A percentile compares a stretch with the other conserved stretches of the same genome.
These are phyloP conservation scores for Epithele typhae DNA, from an alignment of 768 basidiomycete genomes.

Conservation along the genomic window DNA sequence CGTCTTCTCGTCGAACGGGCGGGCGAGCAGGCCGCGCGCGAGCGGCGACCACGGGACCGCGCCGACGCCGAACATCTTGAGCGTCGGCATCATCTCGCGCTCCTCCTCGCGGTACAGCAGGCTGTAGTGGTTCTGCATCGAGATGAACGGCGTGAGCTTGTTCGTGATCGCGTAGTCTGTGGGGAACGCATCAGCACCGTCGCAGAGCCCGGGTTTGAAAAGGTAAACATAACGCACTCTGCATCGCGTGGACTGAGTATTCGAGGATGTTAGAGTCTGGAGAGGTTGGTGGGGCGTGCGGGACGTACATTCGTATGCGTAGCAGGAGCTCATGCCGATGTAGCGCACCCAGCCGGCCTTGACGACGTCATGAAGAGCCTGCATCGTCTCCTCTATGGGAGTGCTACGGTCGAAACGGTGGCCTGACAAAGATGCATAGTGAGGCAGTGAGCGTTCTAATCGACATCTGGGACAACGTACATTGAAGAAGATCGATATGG, in stretches of 20 bases:
- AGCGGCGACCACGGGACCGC: constrained; percentile 37
- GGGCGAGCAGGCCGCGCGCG: constrained; percentile 29
- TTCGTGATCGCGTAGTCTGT: constrained; percentile 38
- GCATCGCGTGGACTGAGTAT: constrained; percentile 25
- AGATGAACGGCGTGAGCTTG: constrained; percentile 48
- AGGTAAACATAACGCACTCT: constrained; percentile 13
- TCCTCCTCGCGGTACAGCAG: constrained; percentile 60
- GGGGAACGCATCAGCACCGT: neutral
- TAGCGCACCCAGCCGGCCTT: constrained; percentile 37
- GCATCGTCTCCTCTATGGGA: constrained; percentile 39
- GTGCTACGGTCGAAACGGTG: constrained; percentile 33
- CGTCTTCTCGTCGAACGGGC: constrained; percentile 21
- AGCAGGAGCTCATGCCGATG: constrained; percentile 32
- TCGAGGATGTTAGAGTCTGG: neutral
- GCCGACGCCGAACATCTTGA: constrained; percentile 30
- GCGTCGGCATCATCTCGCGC: constrained; percentile 51
- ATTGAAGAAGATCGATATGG: constrained; percentile 74
- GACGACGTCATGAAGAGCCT: constrained; percentile 41
- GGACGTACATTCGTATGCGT: constrained; percentile 26
- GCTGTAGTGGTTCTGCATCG: constrained; percentile 60
- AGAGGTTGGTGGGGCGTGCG: neutral
- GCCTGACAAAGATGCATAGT: neutral
- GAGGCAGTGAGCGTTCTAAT: neutral
- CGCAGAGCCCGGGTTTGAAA: too few relatives aligned
- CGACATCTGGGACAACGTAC: constrained; percentile 34